Conservation (phyloP, 768 basidiomycete species). For the Paxillus rubicundulus region DNA sequence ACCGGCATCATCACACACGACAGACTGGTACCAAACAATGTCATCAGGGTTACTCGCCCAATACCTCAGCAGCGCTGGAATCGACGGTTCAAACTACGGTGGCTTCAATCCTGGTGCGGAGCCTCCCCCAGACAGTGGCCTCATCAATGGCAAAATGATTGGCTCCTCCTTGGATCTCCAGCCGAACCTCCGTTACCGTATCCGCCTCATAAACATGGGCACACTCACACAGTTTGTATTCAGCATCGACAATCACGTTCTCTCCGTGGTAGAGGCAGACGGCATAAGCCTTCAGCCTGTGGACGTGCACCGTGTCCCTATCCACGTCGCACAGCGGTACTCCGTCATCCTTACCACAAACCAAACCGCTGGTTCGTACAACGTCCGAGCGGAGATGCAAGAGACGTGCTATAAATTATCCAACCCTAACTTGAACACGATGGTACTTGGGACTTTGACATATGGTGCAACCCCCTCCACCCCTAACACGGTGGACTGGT, state of each 20-base stretch:
- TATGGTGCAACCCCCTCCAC: slow-evolving; percentile 26
- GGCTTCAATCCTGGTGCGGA: slow-evolving; percentile 34
- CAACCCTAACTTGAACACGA: slow-evolving; percentile 25
- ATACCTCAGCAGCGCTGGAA: slow-evolving; percentile 26
- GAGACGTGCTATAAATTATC: slow-evolving; percentile 28
- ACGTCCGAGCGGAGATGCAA: slow-evolving; percentile 39
- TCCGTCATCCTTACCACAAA: slow-evolving; percentile 46
- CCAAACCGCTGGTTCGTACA: slow-evolving; percentile 34
- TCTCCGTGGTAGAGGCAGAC: slow-evolving; percentile 49
- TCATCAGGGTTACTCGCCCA: slow-evolving; percentile 31
- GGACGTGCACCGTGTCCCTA: slow-evolving; percentile 36
- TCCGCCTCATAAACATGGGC: slow-evolving; percentile 48
- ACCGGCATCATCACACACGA: neutral
- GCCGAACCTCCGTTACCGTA: slow-evolving; percentile 39
- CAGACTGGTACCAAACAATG: slow-evolving; percentile 35
- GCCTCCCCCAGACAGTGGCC: slow-evolving; percentile 38
- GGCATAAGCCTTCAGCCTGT: slow-evolving; percentile 42
- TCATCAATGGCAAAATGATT: slow-evolving; percentile 32
- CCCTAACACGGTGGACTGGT: slow-evolving; percentile 27
- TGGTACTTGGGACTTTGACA: slow-evolving; percentile 30
- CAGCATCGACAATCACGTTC: slow-evolving; percentile 44
- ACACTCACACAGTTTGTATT: slow-evolving; percentile 46
- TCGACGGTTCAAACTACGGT: slow-evolving; percentile 28
- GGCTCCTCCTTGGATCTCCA: slow-evolving; percentile 31
- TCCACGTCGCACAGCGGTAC: slow-evolving; percentile 50